Conservation (phyloP, 2,329 filamentous ascomycete species). For the Fusarium albidum region DNA sequence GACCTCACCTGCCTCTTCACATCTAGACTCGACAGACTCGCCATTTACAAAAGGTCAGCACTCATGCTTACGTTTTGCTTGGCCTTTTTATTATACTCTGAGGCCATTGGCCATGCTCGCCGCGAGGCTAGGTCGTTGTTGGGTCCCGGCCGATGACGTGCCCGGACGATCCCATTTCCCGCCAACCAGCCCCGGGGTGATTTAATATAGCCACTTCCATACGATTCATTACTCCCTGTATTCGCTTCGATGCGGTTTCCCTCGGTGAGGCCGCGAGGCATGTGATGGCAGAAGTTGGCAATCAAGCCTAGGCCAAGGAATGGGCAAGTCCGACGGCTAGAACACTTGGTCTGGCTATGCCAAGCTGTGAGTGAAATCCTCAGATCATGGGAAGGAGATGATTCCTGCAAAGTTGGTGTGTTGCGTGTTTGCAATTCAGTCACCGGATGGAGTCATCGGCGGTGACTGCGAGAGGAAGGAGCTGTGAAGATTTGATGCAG, state of each 20-base stretch:
- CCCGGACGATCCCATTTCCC: slow-evolving; percentile 1
- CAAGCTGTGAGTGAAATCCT: slow-evolving; percentile 3
- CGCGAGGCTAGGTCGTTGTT: slow-evolving; percentile 19
- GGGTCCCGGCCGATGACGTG: slow-evolving; percentile 29
- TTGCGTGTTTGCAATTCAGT: slow-evolving; percentile 16
- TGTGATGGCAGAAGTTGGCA: background rate
- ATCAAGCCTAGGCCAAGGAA: too few relatives aligned
- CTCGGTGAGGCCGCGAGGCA: background rate
- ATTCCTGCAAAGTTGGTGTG: background rate
- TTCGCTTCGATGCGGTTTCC: slow-evolving; percentile 15
- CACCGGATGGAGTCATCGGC: slow-evolving; percentile 15
- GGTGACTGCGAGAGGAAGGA: background rate
- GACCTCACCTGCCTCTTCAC: slow-evolving; percentile 31
- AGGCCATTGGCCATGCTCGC: slow-evolving; percentile 10
- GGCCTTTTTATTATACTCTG: slow-evolving; percentile 2
- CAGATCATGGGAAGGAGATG: slow-evolving; percentile 7
- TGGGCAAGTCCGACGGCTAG: background rate
- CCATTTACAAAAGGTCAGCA: slow-evolving; percentile 13
- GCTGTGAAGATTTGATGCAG: background rate
- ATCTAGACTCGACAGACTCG: slow-evolving; percentile 3
- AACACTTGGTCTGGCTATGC: background rate
- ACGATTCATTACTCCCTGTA: background rate
- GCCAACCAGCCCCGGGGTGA: background rate
- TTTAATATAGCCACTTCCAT: slow-evolving; percentile 1
- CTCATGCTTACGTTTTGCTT: slow-evolving; percentile 2